Percentiles rank a stretch among this genome's conserved stretches.
These are phyloP conservation scores for Candida argentea DNA, from an alignment of 805 yeast genomes.

Conservation along the genomic window DNA sequence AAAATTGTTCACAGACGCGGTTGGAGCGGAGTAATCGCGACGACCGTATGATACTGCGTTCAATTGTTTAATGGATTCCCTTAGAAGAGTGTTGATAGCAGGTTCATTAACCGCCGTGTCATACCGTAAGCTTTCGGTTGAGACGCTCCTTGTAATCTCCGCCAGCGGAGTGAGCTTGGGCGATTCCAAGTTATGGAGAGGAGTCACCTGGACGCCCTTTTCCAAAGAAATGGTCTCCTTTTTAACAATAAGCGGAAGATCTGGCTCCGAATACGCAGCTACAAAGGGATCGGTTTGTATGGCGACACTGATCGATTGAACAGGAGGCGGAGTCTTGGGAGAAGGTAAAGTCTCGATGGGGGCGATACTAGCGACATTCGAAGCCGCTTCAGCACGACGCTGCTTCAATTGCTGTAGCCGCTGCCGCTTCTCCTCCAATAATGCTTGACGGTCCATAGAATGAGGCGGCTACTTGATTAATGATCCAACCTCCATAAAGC, in stretches of 20 bases:
- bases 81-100: constrained; percentile 11
- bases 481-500: background rate
- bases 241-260: too few species aligned
- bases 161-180: too few species aligned
- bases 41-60: constrained; percentile 9
- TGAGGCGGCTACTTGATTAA: too few species aligned
- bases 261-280: too few species aligned
- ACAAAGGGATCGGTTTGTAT: constrained; percentile 16
- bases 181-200: background rate
- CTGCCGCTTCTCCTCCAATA: constrained; percentile 31
- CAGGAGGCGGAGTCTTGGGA: too few species aligned
- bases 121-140: background rate
- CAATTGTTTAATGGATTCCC: constrained; percentile 14
- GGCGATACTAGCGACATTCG: too few species aligned
- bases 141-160: background rate
- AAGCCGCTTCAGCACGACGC: constrained; percentile 8
- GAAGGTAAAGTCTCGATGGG: too few species aligned
- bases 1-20: background rate
- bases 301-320: constrained; percentile 18
- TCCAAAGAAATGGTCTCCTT: constrained; percentile 9
- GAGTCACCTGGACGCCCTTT: constrained; percentile 14
- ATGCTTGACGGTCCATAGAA: constrained; percentile 19
- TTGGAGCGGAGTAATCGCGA: constrained; percentile 1
- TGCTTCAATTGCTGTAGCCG: constrained; percentile 19
- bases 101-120: constrained; percentile 8